Evolutionary conservation across 371 early-diverging fungal genomes (phyloP).

Genomic region (Mortierella sp.): DNA sequence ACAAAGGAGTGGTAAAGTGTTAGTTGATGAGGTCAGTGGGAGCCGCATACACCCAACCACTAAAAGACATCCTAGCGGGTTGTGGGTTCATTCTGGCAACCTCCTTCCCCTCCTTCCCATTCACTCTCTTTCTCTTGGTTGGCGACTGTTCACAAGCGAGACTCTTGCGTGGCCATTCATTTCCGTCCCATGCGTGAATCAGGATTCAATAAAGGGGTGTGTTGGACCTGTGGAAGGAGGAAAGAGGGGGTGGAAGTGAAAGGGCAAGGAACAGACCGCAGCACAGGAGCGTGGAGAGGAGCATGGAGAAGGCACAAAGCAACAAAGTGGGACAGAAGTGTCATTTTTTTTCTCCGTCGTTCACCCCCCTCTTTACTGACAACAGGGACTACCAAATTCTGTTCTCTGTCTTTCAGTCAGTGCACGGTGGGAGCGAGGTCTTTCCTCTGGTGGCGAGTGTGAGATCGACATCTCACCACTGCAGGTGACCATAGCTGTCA

Average conservation of each 20-base stretch:
- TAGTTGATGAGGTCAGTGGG: neutral
- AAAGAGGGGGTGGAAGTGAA: neutral
- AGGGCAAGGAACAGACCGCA: conserved; percentile 1
- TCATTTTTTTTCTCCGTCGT: conserved; percentile 7
- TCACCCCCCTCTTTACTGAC: neutral
- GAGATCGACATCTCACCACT: neutral
- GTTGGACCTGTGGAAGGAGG: neutral
- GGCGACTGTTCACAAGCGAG: neutral
- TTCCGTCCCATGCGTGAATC: neutral
- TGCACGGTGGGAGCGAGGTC: neutral
- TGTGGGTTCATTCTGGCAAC: neutral
- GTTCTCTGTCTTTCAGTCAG: neutral
- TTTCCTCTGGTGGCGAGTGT: neutral
- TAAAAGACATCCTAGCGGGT: neutral
- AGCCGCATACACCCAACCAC: neutral
- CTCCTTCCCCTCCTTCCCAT: neutral
- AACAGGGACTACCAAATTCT: neutral
- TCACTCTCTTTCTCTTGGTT: neutral
- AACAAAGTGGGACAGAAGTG: conserved; percentile 1
- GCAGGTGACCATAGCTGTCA: neutral
- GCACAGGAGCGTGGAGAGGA: neutral
- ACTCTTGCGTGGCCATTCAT: neutral
- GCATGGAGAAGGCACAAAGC: neutral
- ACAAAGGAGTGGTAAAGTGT: neutral
- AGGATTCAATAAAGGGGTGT: neutral